Base-by-base conservation (phyloP, 805 yeast species). In the Jamesozyma rosinii region DNA sequence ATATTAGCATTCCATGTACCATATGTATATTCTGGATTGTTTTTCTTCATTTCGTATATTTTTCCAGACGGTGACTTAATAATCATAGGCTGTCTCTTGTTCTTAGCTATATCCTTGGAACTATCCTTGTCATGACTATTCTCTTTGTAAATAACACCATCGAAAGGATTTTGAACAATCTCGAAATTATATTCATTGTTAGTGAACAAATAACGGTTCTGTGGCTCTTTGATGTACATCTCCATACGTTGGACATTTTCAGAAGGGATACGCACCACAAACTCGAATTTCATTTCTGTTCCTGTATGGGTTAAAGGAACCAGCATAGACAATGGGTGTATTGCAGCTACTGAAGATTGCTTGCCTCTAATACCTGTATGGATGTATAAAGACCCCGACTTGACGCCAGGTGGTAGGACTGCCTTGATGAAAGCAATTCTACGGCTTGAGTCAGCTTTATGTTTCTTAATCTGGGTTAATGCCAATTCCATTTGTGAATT, bases 21-120 rank as follows among this genome's bases (percentile, higher is more conserved):
- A 48, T 58, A 70, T 4, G 75, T 71, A 18, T 59, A 61, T 44
- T 64, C 59, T 2, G 70, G 69, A 39, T 74, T 82, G 32, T 65
- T 65, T 45, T 76, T 73, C 13, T 61, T 61, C 43, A 89, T 64
- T 51, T 81, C 77, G 51, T 73, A 74, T 47, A 84, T 75, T 49
- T 81, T 79, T 0, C 96, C 96, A 1, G 84, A 75, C 2, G 98
- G 98, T 0, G 92, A 75, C 55, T 87, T 88, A 15, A 90, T 63
- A 1, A 82, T 89, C 41, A 85, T 58, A 48, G 80, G 75, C 49
- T 74, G 77, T 33, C 63, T 66, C 43, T 64, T 58, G 40, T 67
- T 72, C 2, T 62, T 49, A 8, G 59, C 43, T 9, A 45, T 18
- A 15, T 19, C 13, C 11, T 6, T 24, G 11, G 10, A 8, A 24